Conservation (phyloP, 2,329 filamentous ascomycete genomes). For the Macrophomina tecta region DNA sequence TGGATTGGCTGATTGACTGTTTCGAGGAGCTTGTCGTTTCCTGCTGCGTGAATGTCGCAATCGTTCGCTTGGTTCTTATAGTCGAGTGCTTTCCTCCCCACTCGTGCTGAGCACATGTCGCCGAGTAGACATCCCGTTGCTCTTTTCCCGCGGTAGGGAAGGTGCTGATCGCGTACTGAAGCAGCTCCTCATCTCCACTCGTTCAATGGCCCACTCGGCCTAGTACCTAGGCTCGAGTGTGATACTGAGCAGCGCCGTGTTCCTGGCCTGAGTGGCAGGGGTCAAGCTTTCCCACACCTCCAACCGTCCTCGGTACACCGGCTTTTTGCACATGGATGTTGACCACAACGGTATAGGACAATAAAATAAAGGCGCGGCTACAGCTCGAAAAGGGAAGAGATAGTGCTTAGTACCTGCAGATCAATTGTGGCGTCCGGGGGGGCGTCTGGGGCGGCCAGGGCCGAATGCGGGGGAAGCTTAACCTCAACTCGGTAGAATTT, state of each 20-base stretch:
- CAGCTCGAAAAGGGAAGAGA: not conserved
- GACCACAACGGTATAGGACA: not conserved
- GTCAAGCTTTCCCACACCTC: not conserved
- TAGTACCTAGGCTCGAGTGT: conserved; percentile 3
- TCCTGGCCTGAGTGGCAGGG: conserved; percentile 1
- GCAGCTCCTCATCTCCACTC: conserved; percentile 11
- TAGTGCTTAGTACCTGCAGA: conserved; percentile 12
- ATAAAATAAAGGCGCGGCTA: not conserved
- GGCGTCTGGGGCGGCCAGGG: conserved; percentile 6
- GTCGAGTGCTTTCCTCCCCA: not conserved
- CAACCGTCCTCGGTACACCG: not conserved
- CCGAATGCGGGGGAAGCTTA: conserved; percentile 14
- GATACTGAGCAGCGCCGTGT: conserved; percentile 4
- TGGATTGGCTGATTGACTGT: not conserved
- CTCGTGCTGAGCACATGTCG: conserved; percentile 9
- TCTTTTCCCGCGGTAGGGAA: not conserved
- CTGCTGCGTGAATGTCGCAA: not conserved
- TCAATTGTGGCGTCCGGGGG: conserved; percentile 3
- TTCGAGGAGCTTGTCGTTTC: not conserved
- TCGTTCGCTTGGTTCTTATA: conserved; percentile 1
- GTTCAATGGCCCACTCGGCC: not conserved
- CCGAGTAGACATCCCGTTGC: not conserved
- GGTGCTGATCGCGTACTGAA: not conserved
- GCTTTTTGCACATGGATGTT: not conserved
- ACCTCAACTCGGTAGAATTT: conserved; percentile 6